These are phyloP conservation scores for Fusarium torreyae DNA, from an alignment of 2,329 filamentous ascomycete species.

Conservation along the genomic window DNA sequence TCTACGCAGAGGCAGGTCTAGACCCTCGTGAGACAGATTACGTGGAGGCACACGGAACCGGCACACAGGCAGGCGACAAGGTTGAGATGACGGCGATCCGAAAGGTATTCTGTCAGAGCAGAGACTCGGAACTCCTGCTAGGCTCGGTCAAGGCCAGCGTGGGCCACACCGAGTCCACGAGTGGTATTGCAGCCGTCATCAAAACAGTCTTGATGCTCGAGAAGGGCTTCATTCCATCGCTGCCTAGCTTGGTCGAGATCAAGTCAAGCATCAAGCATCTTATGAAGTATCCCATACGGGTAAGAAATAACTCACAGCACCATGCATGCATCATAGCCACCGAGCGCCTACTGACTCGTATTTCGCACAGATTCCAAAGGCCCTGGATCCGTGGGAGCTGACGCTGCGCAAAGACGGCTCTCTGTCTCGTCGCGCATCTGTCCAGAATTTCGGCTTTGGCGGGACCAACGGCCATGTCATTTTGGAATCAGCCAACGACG, in stretches of 20 bases:
- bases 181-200: slow-evolving; percentile 31
- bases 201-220: slow-evolving; percentile 32
- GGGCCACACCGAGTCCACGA: slow-evolving; percentile 32
- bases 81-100: slow-evolving; percentile 34
- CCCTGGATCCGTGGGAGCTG: neutral
- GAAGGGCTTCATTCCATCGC: slow-evolving; percentile 30
- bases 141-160: slow-evolving; percentile 38
- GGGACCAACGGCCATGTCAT: slow-evolving; percentile 39
- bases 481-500: slow-evolving; percentile 22
- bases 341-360: neutral
- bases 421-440: slow-evolving; percentile 26
- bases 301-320: slow-evolving; percentile 20
- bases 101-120: slow-evolving; percentile 26
- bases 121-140: slow-evolving; percentile 17
- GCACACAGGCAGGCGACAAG: slow-evolving; percentile 36
- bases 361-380: slow-evolving; percentile 12
- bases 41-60: slow-evolving; percentile 47
- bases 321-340: neutral
- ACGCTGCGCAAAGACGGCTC: slow-evolving; percentile 9
- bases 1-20: slow-evolving; percentile 49
- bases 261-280: slow-evolving; percentile 20
- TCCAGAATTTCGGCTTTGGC: slow-evolving; percentile 34
- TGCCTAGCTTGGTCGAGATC: neutral
- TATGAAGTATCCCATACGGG: slow-evolving; percentile 16
- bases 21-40: slow-evolving; percentile 44